phyloP scores from a whole-genome alignment of 176 grass and related monocot genomes.

The Oryza glaberrima region DNA sequence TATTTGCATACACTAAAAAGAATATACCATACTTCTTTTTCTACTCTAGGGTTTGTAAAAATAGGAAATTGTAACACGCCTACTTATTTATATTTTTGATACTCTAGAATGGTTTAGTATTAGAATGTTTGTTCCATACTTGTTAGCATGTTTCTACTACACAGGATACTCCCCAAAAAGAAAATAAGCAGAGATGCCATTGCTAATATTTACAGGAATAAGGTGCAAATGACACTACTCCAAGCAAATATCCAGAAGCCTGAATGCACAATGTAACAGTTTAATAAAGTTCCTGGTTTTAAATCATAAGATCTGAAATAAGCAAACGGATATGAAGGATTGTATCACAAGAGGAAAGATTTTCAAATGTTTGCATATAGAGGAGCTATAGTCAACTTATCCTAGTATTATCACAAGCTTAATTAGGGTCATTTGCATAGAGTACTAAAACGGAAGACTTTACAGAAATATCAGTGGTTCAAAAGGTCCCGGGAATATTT shows the following conservation, averaged over 20 bases:
- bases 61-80: background rate
- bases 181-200: background rate
- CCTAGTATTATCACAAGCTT: background rate
- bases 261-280: background rate
- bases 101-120: background rate
- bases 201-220: background rate
- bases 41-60: background rate
- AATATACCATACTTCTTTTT: background rate
- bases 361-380: background rate
- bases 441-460: background rate
- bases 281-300: background rate
- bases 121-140: background rate
- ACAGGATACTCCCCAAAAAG: conserved; percentile 1
- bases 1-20: background rate
- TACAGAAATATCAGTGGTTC: conserved; percentile 13
- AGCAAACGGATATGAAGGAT: background rate
- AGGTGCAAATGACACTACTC: background rate
- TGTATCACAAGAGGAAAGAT: background rate
- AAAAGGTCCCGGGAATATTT: background rate
- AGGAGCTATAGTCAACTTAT: background rate
- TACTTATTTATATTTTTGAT: background rate
- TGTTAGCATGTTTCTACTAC: conserved; percentile 2
- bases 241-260: background rate
- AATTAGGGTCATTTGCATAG: background rate
- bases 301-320: background rate